Evolutionary conservation across 768 basidiomycete genomes (phyloP).

Genomic region (Psilocybe tampanensis): DNA sequence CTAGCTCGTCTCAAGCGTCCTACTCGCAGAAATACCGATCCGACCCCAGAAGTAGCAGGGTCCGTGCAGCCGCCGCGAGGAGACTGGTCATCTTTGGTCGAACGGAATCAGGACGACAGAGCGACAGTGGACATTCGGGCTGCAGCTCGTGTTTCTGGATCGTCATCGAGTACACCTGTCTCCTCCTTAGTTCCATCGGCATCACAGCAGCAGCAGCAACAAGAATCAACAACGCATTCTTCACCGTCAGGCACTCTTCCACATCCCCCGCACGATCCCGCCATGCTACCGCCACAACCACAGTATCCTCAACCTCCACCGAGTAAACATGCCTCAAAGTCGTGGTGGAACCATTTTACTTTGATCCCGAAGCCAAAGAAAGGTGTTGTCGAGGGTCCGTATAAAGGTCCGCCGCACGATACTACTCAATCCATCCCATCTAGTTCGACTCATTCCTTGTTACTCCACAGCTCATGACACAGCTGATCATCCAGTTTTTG

Average conservation of each 20-base stretch:
- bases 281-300: slow-evolving; percentile 6
- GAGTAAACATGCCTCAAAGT: slow-evolving; percentile 62
- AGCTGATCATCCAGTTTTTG: slow-evolving; percentile 69
- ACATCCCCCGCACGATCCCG: slow-evolving; percentile 7
- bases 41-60: slow-evolving; percentile 6
- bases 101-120: slow-evolving; percentile 2
- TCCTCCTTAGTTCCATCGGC: slow-evolving; percentile 7
- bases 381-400: slow-evolving; percentile 30
- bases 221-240: slow-evolving; percentile 11
- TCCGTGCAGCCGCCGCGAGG: neutral
- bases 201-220: slow-evolving; percentile 8
- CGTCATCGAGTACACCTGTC: slow-evolving; percentile 4
- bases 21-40: slow-evolving; percentile 12
- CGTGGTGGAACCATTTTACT: slow-evolving; percentile 84
- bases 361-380: slow-evolving; percentile 65
- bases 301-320: slow-evolving; percentile 26
- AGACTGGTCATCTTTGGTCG: neutral
- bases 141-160: neutral
- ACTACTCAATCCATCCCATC: neutral
- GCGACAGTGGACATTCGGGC: neutral
- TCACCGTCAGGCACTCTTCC: slow-evolving; percentile 12
- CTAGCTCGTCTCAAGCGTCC: slow-evolving; percentile 20
- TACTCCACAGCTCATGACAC: slow-evolving; percentile 35
- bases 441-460: neutral
- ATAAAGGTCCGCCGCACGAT: slow-evolving; percentile 37